Evolutionary conservation across 306 rosid species (phyloP), one percentile per base, ranked within the genome.

Genomic region (Cucumis cinereus): DNA sequence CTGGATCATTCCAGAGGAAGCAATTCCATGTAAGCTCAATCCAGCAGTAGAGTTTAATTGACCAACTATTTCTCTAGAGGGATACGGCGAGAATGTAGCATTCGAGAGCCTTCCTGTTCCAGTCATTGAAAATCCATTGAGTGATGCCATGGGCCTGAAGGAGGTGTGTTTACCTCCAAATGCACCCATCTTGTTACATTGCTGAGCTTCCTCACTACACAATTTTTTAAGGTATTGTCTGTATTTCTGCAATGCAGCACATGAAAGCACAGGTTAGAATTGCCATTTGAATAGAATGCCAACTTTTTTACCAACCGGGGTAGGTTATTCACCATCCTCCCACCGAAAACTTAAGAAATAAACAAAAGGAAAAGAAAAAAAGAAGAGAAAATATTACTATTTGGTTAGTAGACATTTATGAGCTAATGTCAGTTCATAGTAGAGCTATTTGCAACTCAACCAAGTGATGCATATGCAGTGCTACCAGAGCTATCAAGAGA

Each of bases 201-300:
- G 90, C 45, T 88, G 81, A 38, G 83, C 62, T 45, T 81, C 81
- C 45, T 49, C 63, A 62, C 40, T 58, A 30, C 74, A 55, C 17
- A 70, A 22, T 77, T 64, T 88, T 84, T 73, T 88, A 23, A 91
- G 89, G 79, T 82, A 83, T 55, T 79, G 85, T 69, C 92, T 87
- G 80, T 76, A 91, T 82, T 91, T 93, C 98, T 91, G 92, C 81
- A 78, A 76, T 26, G 40, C 79, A 45, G 30, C 67, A 79, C 58
- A 55, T 58, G 67, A 26, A 75, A 75, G 15, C 10, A 43, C 19
- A 5, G 57, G 22, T 69, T 23, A 50, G 57, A 4, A 40, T 20
- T 8, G 36, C 20, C 24, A 71, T 49, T 45, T 17, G 24, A 71
- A 45, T 12, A 22, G 22, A 43, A 24, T 6, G 7, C 58, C 40